Percentiles rank a stretch among this genome's conserved stretches.
These are phyloP conservation scores for Aspergillus novofumigatus DNA, from an alignment of 2,329 filamentous ascomycete genomes.

Conservation along the genomic window DNA sequence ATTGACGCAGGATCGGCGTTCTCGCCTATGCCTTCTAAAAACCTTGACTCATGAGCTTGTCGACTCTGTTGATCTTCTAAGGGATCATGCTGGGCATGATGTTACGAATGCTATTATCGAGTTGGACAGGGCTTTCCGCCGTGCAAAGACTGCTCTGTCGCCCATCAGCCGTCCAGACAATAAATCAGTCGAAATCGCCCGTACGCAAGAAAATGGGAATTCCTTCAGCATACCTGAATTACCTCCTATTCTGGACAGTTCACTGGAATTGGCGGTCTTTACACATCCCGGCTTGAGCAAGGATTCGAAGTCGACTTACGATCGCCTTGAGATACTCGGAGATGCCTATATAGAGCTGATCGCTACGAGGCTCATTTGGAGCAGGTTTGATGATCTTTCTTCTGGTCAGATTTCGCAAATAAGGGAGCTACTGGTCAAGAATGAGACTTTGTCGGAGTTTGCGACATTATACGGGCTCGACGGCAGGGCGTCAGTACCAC, in stretches of 20 bases:
- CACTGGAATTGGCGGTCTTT: constrained; percentile 61
- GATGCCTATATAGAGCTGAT: constrained; percentile 81
- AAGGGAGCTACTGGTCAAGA: constrained; percentile 75
- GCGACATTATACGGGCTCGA: constrained; percentile 68
- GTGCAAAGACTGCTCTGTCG: constrained; percentile 1
- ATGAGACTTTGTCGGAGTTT: constrained; percentile 69
- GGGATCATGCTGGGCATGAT: constrained; percentile 11
- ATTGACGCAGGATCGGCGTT: not conserved
- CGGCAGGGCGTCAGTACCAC: constrained; percentile 56
- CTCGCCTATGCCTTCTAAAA: constrained; percentile 17
- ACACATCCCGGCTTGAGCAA: constrained; percentile 56
- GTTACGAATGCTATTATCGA: constrained; percentile 15
- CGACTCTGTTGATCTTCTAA: constrained; percentile 11
- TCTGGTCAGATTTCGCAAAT: constrained; percentile 70
- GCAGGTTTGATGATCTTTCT: constrained; percentile 62
- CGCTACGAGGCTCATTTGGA: constrained; percentile 69
- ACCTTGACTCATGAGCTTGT: constrained; percentile 20
- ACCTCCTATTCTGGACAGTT: constrained; percentile 57
- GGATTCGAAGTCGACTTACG: constrained; percentile 54
- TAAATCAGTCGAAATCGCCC: not conserved
- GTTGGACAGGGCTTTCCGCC: constrained; percentile 19
- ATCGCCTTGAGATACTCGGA: constrained; percentile 82
- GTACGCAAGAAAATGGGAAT: not conserved
- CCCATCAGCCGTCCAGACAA: not conserved
- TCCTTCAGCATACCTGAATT: constrained; percentile 33